Base-by-base conservation (phyloP, 192 early-diverging fungal species). In the Umbelopsis isabellina region DNA sequence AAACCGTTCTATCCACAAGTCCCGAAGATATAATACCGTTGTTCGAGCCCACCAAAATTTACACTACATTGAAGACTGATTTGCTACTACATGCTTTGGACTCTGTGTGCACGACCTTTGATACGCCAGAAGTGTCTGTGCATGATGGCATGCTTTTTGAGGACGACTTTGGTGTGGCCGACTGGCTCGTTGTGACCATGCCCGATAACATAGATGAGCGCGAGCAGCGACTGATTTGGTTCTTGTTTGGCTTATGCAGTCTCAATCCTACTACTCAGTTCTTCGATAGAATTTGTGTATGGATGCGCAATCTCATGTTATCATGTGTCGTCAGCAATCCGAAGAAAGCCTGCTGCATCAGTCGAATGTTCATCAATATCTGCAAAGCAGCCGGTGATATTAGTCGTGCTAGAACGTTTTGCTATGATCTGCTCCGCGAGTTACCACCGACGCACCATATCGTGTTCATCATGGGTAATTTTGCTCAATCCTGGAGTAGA, bases 11-110 rank as follows among this genome's bases (percentile, higher is more conserved):
- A 3, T 33, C 55, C 16, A 37, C 30, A 1, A 35, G 10, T 16
- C 30, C 55, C 11, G 55, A 61, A 61, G 55, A 61, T 33, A 35
- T 61, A 2, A 33, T 61, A n/a, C 30, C 21, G 3, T 12, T 27
- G 21, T 35, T 61, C 25, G 55, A 61, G 18, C 16, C 25, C 3
- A 25, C 33, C 2, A 25, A 30, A 7, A 35, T 61, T 11, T 61
- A 61, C 16, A 61, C 55, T 4, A 61, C 55, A n/a, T n/a, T 61
- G 55, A 61, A 61, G 33, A 61, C 55, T 7, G 55, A 61, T 61
- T 61, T 61, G 27, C 55, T 61, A 6, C 30, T 61, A 16, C 55
- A 61, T 33, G 55, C 55, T 8, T 30, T 61, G 10, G 55, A 35
- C 33, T 25, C 27, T 2, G 55, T 61, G 33, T 61, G 25, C 30